Evolutionary conservation across 2,329 filamentous ascomycete species (phyloP).

Genomic region (Lasiodiplodia theobromae): DNA sequence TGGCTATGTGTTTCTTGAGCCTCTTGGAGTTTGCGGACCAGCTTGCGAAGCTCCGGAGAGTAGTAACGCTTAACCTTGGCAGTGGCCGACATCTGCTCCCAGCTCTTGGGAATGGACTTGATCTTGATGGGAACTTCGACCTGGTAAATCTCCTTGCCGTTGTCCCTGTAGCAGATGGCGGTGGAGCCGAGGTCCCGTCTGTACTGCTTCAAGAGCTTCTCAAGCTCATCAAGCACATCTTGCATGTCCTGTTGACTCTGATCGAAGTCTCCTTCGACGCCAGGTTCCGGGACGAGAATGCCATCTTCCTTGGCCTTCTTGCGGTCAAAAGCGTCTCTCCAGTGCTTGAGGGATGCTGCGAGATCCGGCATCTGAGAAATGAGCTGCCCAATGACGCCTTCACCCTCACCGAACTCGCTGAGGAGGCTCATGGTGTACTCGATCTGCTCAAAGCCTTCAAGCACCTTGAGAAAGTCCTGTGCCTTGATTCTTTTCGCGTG

Average conservation of each 20-base stretch:
- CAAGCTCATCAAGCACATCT: conserved; percentile 75
- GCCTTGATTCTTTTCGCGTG: conserved; percentile 90
- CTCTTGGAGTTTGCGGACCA: conserved; percentile 90
- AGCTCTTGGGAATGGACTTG: conserved; percentile 81
- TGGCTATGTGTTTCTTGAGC: conserved; percentile 93
- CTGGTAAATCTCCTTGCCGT: conserved; percentile 97
- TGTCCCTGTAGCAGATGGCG: conserved; percentile 66
- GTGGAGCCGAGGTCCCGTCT: conserved; percentile 77
- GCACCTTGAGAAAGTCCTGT: conserved; percentile 89
- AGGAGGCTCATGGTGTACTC: conserved; percentile 90
- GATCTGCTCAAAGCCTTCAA: conserved; percentile 97
- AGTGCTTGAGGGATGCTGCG: conserved; percentile 74
- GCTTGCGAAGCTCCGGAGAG: conserved; percentile 78
- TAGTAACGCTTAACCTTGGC: conserved; percentile 92
- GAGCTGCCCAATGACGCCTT: conserved; percentile 84
- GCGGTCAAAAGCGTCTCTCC: conserved; percentile 92
- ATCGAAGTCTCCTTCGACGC: conserved; percentile 93
- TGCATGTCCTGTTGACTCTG: conserved; percentile 77
- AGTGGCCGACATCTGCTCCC: conserved; percentile 97
- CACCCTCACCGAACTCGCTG: conserved; percentile 74
- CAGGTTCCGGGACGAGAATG: conserved; percentile 81
- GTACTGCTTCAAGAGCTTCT: conserved; percentile 73
- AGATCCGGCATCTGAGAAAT: conserved; percentile 88
- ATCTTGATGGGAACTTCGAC: conserved; percentile 85
- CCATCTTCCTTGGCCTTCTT: conserved; percentile 78